Evolutionary conservation across 83 land plant species (phyloP), one percentile per base, ranked within the genome.

Genomic region (Larix sibirica): DNA sequence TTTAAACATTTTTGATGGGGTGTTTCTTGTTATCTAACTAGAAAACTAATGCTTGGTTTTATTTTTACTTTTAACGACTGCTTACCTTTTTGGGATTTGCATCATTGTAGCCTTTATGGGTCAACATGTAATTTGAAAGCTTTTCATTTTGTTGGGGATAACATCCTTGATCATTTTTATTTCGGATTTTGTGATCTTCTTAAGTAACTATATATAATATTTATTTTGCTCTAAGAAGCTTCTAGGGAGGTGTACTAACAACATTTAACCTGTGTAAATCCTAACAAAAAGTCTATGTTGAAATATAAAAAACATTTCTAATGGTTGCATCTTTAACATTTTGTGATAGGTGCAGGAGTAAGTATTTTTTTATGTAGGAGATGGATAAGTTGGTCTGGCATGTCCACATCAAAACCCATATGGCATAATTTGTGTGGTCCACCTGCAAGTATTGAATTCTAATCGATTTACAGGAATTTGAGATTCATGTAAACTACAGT

Each of bases 81-180:
- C 86, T 6, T 88, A 84, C 77, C 83, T 89, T 14, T 59, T 81
- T 33, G 74, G 21, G 62, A 84, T 92, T n/a, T 83, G 87, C 13
- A 81, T 86, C 13, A 74, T 86, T 47, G 94, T 90, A 42, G 91
- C 91, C n/a, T 73, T 89, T 42, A 44, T 79, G 65, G 94, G 90
- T 20, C 94, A 89, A 75, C 87, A 89, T 73, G 66, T 88, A 4
- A 86, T 92, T 24, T 83, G 87, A 76, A 89, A 36, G 81, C 16
- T 92, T 67, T 83, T 89, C 28, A 71, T 84, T 62, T 7, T 92
- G 36, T 18, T 92, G 10, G 91, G 94, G 63, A 82, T 91, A 61
- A 89, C 94, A 33, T 92, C 94, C 4, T 47, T 92, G 33, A 92
- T 92, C 78, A 89, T 92, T 84, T 92, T 92, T 83, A 84, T 88